Conservation (phyloP, 2,329 filamentous ascomycete genomes). For the Escovopsis sp. region DNA sequence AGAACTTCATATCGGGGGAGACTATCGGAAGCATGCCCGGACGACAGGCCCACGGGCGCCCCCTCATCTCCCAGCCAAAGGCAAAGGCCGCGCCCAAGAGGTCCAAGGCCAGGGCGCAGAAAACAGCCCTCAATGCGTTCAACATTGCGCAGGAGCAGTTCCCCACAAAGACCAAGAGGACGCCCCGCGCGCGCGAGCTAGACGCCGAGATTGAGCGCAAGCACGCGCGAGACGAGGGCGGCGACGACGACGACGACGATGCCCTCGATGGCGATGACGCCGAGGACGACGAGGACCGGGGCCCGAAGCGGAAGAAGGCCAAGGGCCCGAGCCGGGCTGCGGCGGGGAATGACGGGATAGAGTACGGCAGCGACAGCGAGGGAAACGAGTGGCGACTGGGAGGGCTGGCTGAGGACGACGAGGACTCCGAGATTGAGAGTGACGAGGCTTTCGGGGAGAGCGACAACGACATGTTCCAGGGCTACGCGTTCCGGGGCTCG, state of each 20-base stretch:
- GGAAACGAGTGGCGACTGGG: constrained; percentile 78
- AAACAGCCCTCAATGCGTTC: constrained; percentile 41
- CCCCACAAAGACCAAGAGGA: constrained; percentile 31
- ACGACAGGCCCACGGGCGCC: constrained; percentile 42
- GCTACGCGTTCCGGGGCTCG: constrained; percentile 44
- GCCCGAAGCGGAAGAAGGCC: constrained; percentile 24
- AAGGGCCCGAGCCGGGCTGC: constrained; percentile 26
- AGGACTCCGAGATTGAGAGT: constrained; percentile 50
- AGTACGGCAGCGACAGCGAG: constrained; percentile 70
- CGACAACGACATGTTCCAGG: constrained; percentile 73
- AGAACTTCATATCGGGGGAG: constrained; percentile 7
- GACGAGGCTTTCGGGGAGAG: constrained; percentile 79
- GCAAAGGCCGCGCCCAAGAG: constrained; percentile 22
- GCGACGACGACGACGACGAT: constrained; percentile 25
- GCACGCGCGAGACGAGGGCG: constrained; percentile 28
- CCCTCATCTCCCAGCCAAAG: constrained; percentile 27
- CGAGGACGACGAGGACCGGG: constrained; percentile 39
- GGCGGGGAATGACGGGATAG: constrained; percentile 40
- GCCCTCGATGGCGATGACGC: constrained; percentile 31
- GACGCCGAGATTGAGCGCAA: constrained; percentile 32
- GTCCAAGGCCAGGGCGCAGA: constrained; percentile 33
- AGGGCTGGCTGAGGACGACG: constrained; percentile 36
- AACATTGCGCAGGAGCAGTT: constrained; percentile 40
- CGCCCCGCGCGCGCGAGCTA: constrained; percentile 35
- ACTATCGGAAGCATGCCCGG: constrained; percentile 34